Conservation (phyloP, 441 rosid species). For the Erysimum pusillum region DNA sequence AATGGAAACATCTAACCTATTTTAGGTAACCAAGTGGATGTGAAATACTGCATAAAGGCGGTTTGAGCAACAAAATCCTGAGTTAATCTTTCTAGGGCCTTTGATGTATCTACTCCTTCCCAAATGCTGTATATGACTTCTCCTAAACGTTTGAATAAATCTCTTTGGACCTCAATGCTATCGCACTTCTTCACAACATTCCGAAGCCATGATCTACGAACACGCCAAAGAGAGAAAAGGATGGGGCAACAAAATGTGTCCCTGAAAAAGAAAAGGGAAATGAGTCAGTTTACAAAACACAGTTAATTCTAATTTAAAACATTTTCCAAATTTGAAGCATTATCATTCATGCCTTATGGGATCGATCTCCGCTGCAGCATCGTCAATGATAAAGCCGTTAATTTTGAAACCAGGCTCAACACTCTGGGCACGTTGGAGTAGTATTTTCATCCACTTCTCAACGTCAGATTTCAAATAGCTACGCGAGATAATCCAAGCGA, state of each 20-base stretch:
- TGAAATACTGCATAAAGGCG: slow-evolving; percentile 76
- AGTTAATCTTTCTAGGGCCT: slow-evolving; percentile 65
- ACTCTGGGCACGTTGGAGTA: slow-evolving; percentile 67
- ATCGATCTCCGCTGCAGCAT: slow-evolving; percentile 92
- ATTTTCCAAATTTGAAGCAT: slow-evolving; percentile 26
- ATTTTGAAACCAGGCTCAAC: slow-evolving; percentile 83
- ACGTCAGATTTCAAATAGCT: slow-evolving; percentile 87
- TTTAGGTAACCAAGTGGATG: slow-evolving; percentile 85
- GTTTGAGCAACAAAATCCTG: slow-evolving; percentile 86
- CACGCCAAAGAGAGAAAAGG: slow-evolving; percentile 87
- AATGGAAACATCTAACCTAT: slow-evolving; percentile 59
- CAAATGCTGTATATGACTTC: slow-evolving; percentile 70
- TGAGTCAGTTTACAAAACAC: slow-evolving; percentile 26
- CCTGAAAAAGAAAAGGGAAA: slow-evolving; percentile 57
- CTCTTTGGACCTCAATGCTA: slow-evolving; percentile 73
- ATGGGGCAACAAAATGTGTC: slow-evolving; percentile 86
- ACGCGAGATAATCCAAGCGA: slow-evolving; percentile 94
- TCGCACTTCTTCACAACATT: slow-evolving; percentile 79
- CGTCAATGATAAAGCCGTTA: slow-evolving; percentile 84
- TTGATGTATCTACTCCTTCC: slow-evolving; percentile 63
- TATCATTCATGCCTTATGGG: slow-evolving; percentile 72
- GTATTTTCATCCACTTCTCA: slow-evolving; percentile 89
- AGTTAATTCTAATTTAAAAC: not conserved
- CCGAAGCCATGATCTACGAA: slow-evolving; percentile 94
- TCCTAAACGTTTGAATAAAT: slow-evolving; percentile 82